Evolutionary conservation across 306 rosid genomes (phyloP).

Genomic region (Aeschynomene evenia): DNA sequence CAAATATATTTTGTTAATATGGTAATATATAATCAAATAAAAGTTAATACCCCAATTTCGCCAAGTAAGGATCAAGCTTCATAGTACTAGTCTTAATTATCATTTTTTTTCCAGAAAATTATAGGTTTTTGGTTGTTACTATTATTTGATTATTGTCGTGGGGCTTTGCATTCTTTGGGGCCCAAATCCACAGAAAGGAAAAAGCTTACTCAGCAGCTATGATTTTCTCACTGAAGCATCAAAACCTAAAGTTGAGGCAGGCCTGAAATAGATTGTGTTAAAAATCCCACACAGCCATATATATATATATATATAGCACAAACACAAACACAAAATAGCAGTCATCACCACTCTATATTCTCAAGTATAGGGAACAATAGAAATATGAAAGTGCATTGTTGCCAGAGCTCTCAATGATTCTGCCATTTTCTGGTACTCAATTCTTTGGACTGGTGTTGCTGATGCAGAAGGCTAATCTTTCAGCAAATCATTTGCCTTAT

Average conservation of each 20-base stretch:
- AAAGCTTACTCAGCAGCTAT: not conserved
- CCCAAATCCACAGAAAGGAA: not conserved
- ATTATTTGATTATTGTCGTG: not conserved
- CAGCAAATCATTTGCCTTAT: conserved; percentile 54
- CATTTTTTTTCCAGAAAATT: not conserved
- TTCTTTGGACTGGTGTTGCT: not conserved
- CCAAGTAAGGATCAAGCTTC: too few species aligned
- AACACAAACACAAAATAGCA: conserved; percentile 1
- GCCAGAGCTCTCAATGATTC: conserved; percentile 17
- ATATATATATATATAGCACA: too few species aligned
- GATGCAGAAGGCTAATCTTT: conserved; percentile 26
- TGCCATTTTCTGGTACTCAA: conserved; percentile 2
- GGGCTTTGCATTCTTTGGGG: not conserved
- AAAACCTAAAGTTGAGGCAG: not conserved
- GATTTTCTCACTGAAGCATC: not conserved
- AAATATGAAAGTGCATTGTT: not conserved
- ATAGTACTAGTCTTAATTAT: not conserved
- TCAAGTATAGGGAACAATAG: not conserved
- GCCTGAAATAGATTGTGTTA: not conserved
- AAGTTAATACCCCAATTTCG: too few species aligned
- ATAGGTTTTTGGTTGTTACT: not conserved
- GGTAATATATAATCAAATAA: too few species aligned
- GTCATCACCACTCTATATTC: not conserved
- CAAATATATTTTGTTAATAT: too few species aligned
- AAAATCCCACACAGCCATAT: not conserved